phyloP scores from a whole-genome alignment of 257 asterid species.

The Fraxinus americana region DNA sequence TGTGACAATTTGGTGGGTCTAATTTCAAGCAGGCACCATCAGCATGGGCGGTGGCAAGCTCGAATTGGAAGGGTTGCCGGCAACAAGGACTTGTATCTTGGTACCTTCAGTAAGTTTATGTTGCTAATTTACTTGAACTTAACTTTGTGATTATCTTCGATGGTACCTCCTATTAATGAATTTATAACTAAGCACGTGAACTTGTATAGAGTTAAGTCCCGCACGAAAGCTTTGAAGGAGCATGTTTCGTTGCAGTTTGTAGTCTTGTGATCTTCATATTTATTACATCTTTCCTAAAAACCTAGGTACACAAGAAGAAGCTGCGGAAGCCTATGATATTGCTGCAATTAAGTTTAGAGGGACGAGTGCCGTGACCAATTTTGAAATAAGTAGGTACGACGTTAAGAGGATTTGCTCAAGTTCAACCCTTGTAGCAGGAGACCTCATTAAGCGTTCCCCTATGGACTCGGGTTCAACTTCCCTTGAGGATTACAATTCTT shows the following conservation, averaged over 20 bases:
- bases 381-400: constrained; percentile 70
- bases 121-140: not conserved
- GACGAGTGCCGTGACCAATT: constrained; percentile 80
- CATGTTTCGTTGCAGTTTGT: too few relatives aligned
- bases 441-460: constrained; percentile 72
- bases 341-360: constrained; percentile 88
- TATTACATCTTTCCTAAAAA: not conserved
- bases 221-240: too few relatives aligned
- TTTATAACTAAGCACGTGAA: constrained; percentile 25
- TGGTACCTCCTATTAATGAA: constrained; percentile 24
- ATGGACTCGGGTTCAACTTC: constrained; percentile 32
- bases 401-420: constrained; percentile 78
- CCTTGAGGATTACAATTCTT: constrained; percentile 46
- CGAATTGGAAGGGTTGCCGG: constrained; percentile 97
- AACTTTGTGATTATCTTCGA: not conserved
- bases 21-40: constrained; percentile 72
- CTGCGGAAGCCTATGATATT: constrained; percentile 85
- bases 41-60: constrained; percentile 97
- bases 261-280: not conserved
- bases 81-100: constrained; percentile 97
- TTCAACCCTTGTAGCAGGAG: constrained; percentile 69
- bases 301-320: constrained; percentile 88
- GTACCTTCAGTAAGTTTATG: constrained; percentile 70
- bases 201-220: not conserved
- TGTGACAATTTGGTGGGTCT: constrained; percentile 39